Evolutionary conservation across 2,329 filamentous ascomycete species (phyloP), one percentile per base, ranked within the genome.

Genomic region (Claviceps pusilla): DNA sequence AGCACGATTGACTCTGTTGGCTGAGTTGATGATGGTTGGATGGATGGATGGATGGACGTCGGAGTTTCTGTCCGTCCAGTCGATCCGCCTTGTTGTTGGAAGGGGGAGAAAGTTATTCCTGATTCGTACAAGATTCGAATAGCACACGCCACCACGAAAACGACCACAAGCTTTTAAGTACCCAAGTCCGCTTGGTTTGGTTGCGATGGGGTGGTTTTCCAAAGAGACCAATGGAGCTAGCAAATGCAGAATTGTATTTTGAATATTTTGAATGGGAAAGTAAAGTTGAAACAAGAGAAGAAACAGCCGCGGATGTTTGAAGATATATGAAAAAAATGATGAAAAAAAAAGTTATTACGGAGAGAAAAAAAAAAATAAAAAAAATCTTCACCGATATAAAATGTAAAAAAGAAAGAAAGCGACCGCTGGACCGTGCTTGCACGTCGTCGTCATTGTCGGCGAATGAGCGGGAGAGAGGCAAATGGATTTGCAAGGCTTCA

Each of bases 31-130:
- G 45, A 55, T 53, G 43, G 43, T 28, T 46, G 43, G 43, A 29
- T 14, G 56, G 28, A 43, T 46, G 43, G 43, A 29, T 14, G 56
- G 28, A 43, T n/a, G 35, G 45, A 60, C 60, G 55, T 62, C 31
- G 52, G 43, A 33, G 48, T 48, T 33, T 5, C 11, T 54, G 7
- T 39, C 35, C 53, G 7, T 39, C 35, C 33, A 39, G 43, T 51
- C 31, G 49, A 12, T 45, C 12, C 19, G 43, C 41, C 35, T 53
- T 10, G 24, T 45, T n/a, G n/a, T 33, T 47, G 48, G 35, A 33
- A 43, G 19, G 16, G 41, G 16, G 29, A 12, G 14, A 24, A 24
- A 24, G 29, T 48, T 19, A 7, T 48, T 48, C 29, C 29, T 35
- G 47, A 9, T 48, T n/a, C 35, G 46, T 48, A 33, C 43, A 24